These are phyloP conservation scores for Thermomucor indicae-seudaticae DNA, from an alignment of 371 early-diverging fungal genomes.

Conservation along the genomic window DNA sequence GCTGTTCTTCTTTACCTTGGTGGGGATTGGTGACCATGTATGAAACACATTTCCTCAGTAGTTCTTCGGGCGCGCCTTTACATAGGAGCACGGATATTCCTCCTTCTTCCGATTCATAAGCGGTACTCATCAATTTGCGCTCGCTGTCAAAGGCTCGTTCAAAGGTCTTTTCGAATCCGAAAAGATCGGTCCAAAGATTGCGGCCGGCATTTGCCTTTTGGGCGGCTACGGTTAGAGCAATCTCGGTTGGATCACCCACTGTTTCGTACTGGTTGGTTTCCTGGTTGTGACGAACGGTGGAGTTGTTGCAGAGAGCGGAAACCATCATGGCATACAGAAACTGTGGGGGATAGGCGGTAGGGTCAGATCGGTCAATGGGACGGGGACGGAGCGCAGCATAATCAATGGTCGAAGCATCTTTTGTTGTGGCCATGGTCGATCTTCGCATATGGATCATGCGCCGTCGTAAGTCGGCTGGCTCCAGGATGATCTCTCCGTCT, in stretches of 20 bases:
- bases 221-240: slow-evolving; percentile 60
- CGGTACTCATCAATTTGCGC: slow-evolving; percentile 86
- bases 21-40: slow-evolving; percentile 37
- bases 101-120: slow-evolving; percentile 34
- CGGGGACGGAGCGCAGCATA: slow-evolving; percentile 29
- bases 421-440: neutral
- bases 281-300: slow-evolving; percentile 54
- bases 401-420: slow-evolving; percentile 3
- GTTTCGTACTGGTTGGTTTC: slow-evolving; percentile 62
- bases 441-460: slow-evolving; percentile 39
- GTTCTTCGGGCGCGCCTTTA: slow-evolving; percentile 91
- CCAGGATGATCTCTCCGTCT: slow-evolving; percentile 52
- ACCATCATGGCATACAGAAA: slow-evolving; percentile 34
- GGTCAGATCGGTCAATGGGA: slow-evolving; percentile 26
- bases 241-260: slow-evolving; percentile 83
- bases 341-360: slow-evolving; percentile 24
- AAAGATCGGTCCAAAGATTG: slow-evolving; percentile 19
- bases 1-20: neutral
- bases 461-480: slow-evolving; percentile 26
- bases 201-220: slow-evolving; percentile 46
- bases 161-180: slow-evolving; percentile 33
- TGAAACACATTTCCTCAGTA: slow-evolving; percentile 64
- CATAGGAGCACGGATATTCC: slow-evolving; percentile 53
- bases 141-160: slow-evolving; percentile 78
- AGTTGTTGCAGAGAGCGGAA: slow-evolving; percentile 65